Evolutionary conservation across 2,329 filamentous ascomycete genomes (phyloP).

Genomic region (Neocatenulostroma microsporum): DNA sequence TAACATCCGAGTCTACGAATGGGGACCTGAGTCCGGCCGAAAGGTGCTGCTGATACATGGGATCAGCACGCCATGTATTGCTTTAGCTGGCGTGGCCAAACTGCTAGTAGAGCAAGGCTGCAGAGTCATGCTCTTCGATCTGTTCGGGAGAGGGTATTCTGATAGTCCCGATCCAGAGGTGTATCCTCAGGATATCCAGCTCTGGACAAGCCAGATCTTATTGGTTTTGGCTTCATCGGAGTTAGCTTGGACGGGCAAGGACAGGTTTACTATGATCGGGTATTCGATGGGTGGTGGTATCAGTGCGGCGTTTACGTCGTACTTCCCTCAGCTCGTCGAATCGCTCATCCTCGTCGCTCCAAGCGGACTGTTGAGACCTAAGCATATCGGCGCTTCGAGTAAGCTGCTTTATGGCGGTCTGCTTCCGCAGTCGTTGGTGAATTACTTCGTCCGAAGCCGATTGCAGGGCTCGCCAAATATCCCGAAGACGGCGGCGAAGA

Average conservation of each 20-base stretch:
- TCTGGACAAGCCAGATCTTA: slow-evolving; percentile 66
- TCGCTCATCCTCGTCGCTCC: slow-evolving; percentile 71
- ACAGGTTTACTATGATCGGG: slow-evolving; percentile 62
- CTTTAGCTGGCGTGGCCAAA: slow-evolving; percentile 58
- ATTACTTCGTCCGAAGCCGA: slow-evolving; percentile 45
- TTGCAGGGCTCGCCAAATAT: slow-evolving; percentile 24
- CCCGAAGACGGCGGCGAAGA: background rate
- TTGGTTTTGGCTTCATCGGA: slow-evolving; percentile 62
- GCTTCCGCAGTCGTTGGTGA: slow-evolving; percentile 52
- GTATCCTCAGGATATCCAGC: slow-evolving; percentile 63
- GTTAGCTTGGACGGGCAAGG: slow-evolving; percentile 55
- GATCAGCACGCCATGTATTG: slow-evolving; percentile 68
- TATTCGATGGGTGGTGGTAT: slow-evolving; percentile 77
- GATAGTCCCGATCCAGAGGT: slow-evolving; percentile 60
- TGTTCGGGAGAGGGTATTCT: slow-evolving; percentile 71
- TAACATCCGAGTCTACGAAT: slow-evolving; percentile 67
- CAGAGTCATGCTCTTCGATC: slow-evolving; percentile 71
- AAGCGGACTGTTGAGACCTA: slow-evolving; percentile 62
- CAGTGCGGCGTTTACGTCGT: slow-evolving; percentile 59
- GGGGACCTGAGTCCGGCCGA: slow-evolving; percentile 62
- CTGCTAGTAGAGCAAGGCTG: slow-evolving; percentile 58
- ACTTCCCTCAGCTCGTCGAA: slow-evolving; percentile 60
- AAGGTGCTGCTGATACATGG: slow-evolving; percentile 73
- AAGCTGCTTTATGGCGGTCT: slow-evolving; percentile 57
- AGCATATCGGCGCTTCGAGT: slow-evolving; percentile 54